These are phyloP conservation scores for Acanthamoeba divionensis DNA, from an alignment of 208 protist genomes.

Conservation along the genomic window DNA sequence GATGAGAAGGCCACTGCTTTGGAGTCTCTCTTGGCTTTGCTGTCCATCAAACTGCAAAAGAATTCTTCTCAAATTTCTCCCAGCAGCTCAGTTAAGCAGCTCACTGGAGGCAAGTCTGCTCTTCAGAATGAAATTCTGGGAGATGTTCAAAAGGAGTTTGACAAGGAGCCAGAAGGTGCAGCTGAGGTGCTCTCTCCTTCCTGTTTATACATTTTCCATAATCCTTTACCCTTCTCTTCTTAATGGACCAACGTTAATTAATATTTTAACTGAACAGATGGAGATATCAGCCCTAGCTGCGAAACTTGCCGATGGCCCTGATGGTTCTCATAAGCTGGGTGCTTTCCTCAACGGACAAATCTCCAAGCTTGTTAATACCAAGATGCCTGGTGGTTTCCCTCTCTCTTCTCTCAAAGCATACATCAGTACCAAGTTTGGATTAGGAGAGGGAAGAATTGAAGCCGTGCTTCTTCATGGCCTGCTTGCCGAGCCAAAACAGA, in stretches of 20 bases:
- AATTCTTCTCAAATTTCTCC: conserved; percentile 39
- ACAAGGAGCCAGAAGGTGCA: conserved; percentile 15
- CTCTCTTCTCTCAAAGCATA: conserved; percentile 66
- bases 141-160: conserved; percentile 74
- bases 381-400: conserved; percentile 74
- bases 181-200: conserved; percentile 41
- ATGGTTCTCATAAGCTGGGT: conserved; percentile 18
- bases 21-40: conserved; percentile 48
- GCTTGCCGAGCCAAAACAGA: conserved; percentile 66
- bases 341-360: conserved; percentile 46
- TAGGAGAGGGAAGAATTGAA: conserved; percentile 65
- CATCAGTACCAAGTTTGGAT: conserved; percentile 4
- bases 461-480: conserved; percentile 71
- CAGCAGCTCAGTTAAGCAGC: conserved; percentile 68
- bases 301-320: conserved; percentile 28
- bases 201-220: neutral
- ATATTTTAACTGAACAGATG: too few relatives aligned
- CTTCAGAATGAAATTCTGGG: conserved; percentile 76
- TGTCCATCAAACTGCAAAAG: conserved; percentile 68
- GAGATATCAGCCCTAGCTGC: too few relatives aligned
- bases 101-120: conserved; percentile 71
- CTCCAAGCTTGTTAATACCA: conserved; percentile 54
- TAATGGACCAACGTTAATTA: neutral
- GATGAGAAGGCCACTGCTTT: conserved; percentile 32
- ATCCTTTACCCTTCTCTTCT: neutral